Conservation (phyloP, 2,329 filamentous ascomycete species). For the Calycina marina region DNA sequence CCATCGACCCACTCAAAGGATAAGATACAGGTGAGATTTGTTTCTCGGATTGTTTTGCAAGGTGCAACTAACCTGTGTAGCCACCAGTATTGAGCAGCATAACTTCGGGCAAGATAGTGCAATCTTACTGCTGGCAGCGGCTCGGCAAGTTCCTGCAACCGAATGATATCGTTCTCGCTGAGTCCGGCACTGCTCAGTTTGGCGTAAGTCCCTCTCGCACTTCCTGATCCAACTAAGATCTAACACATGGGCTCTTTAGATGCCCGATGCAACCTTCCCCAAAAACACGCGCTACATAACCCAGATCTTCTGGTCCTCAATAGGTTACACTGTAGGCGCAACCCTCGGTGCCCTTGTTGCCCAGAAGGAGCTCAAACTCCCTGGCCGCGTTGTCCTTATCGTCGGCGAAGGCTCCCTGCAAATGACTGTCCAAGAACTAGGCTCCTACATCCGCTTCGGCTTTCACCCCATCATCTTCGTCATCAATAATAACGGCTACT, state of each 20-base stretch:
- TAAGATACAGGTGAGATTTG: background rate
- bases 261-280: slow-evolving; percentile 35
- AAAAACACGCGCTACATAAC: slow-evolving; percentile 32
- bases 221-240: background rate
- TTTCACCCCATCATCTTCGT: slow-evolving; percentile 35
- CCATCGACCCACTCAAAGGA: slow-evolving; percentile 3
- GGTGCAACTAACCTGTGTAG: too few species aligned
- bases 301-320: slow-evolving; percentile 42
- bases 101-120: background rate
- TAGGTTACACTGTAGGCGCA: slow-evolving; percentile 45
- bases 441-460: slow-evolving; percentile 42
- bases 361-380: slow-evolving; percentile 27
- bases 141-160: background rate
- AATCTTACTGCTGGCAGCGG: background rate
- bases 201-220: background rate
- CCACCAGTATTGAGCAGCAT: background rate
- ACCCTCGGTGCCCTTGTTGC: slow-evolving; percentile 41
- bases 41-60: too few species aligned
- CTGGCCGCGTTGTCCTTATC: slow-evolving; percentile 36
- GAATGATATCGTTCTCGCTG: background rate
- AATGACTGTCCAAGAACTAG: slow-evolving; percentile 50
- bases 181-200: slow-evolving; percentile 2
- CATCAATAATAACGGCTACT: slow-evolving; percentile 45
- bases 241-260: slow-evolving; percentile 9
- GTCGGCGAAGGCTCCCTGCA: slow-evolving; percentile 52